Evolutionary conservation across 805 yeast species (phyloP).

Genomic region (Kazachstania taianensis): DNA sequence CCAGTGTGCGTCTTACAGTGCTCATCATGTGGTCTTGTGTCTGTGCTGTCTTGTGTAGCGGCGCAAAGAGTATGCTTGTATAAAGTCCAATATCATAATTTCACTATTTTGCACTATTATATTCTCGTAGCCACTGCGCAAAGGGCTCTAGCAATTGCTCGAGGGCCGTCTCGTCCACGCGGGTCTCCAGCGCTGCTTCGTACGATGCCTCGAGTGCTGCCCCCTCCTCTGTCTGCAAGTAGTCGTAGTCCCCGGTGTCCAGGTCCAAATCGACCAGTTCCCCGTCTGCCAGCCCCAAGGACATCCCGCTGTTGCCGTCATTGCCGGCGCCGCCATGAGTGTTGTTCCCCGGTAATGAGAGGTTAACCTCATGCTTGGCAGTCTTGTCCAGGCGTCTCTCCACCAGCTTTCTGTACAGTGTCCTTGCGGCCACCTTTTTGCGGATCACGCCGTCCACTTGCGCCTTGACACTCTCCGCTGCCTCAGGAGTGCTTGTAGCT

Average conservation of each 20-base stretch:
- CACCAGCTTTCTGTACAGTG: constrained; percentile 21
- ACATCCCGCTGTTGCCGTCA: constrained; percentile 30
- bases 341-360: constrained; percentile 33
- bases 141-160: too few relatives aligned
- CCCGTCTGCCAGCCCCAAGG: constrained; percentile 40
- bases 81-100: too few relatives aligned
- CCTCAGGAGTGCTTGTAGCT: constrained; percentile 18
- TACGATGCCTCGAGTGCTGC: background rate
- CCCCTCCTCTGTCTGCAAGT: constrained; percentile 13
- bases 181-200: too few relatives aligned
- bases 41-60: background rate
- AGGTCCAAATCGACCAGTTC: constrained; percentile 37
- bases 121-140: too few relatives aligned
- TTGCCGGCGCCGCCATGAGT: too few relatives aligned
- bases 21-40: background rate
- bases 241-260: constrained; percentile 24
- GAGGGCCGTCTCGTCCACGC: too few relatives aligned
- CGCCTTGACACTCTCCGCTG: constrained; percentile 16
- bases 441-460: constrained; percentile 35
- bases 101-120: too few relatives aligned
- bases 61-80: background rate
- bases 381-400: constrained; percentile 19
- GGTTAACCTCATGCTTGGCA: constrained; percentile 29
- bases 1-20: constrained; percentile 1
- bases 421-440: constrained; percentile 30